These are phyloP conservation scores for Pseudogymnoascus sp. DNA, from an alignment of 2,329 filamentous ascomycete genomes.

Conservation along the genomic window DNA sequence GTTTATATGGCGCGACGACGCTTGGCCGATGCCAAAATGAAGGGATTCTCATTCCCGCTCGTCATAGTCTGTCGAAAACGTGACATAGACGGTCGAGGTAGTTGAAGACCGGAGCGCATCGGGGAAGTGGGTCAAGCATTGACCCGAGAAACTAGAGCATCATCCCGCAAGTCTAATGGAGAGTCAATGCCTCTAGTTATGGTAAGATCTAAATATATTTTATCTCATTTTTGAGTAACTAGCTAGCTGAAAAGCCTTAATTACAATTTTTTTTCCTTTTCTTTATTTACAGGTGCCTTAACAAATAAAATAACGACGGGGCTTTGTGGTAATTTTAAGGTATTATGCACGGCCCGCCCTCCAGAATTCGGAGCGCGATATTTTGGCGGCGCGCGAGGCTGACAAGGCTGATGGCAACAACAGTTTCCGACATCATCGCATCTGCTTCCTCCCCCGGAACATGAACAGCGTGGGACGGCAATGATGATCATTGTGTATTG, in stretches of 20 bases:
- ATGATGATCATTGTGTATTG: background rate
- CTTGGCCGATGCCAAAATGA: slow-evolving; percentile 7
- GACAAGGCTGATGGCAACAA: background rate
- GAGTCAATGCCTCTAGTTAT: too few relatives aligned
- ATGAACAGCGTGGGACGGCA: background rate
- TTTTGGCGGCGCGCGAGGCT: background rate
- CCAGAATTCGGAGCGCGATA: background rate
- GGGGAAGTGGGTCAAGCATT: background rate
- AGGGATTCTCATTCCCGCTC: background rate
- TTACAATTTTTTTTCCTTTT: too few relatives aligned
- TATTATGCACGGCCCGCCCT: background rate
- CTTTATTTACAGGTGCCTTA: too few relatives aligned
- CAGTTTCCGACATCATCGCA: background rate
- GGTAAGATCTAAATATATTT: background rate
- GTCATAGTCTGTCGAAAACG: background rate
- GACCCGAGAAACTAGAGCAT: background rate
- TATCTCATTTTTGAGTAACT: background rate
- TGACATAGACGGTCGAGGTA: background rate
- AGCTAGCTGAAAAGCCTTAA: background rate
- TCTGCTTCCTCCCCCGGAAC: background rate
- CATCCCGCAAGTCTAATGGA: background rate
- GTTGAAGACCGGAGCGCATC: background rate
- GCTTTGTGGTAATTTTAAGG: background rate
- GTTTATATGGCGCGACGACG: background rate
- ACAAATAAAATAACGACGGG: too few relatives aligned